Conservation (phyloP, 2,329 filamentous ascomycete genomes). For the Lachnellula suecica region DNA sequence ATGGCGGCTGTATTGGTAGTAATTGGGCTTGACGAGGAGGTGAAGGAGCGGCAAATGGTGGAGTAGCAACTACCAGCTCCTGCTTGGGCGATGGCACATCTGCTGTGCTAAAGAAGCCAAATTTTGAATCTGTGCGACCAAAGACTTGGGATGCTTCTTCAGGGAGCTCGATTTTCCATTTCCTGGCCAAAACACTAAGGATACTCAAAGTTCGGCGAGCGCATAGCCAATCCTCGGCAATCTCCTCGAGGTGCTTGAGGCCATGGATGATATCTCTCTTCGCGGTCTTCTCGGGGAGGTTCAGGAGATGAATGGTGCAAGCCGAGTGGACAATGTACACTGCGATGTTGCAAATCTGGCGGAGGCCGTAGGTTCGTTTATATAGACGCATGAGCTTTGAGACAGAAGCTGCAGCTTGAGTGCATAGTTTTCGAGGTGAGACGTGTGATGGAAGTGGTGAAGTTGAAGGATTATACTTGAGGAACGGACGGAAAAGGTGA, state of each 20-base stretch:
- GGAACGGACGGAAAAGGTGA: constrained; percentile 90
- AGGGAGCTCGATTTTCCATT: constrained; percentile 86
- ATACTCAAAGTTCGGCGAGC: constrained; percentile 83
- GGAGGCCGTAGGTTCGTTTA: constrained; percentile 85
- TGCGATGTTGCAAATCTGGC: constrained; percentile 94
- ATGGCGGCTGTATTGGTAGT: constrained; percentile 7
- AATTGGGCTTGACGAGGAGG: constrained; percentile 11
- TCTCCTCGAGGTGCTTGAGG: constrained; percentile 89
- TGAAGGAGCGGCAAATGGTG: constrained; percentile 23
- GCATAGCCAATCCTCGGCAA: constrained; percentile 91
- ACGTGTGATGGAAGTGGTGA: constrained; percentile 86
- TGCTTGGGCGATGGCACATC: constrained; percentile 34
- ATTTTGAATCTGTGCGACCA: constrained; percentile 76
- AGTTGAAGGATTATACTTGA: constrained; percentile 80
- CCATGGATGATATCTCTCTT: constrained; percentile 87
- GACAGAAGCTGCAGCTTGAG: constrained; percentile 82
- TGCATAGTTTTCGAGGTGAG: constrained; percentile 87
- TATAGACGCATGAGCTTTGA: constrained; percentile 94
- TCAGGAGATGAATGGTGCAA: constrained; percentile 91
- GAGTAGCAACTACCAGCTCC: constrained; percentile 26
- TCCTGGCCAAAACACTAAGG: constrained; percentile 78
- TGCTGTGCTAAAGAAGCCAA: constrained; percentile 61
- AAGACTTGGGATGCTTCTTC: constrained; percentile 78
- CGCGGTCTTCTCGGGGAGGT: constrained; percentile 88
- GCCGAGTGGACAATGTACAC: constrained; percentile 95